phyloP scores from a whole-genome alignment of 805 yeast species.

The Schwanniomyces yamadae region DNA sequence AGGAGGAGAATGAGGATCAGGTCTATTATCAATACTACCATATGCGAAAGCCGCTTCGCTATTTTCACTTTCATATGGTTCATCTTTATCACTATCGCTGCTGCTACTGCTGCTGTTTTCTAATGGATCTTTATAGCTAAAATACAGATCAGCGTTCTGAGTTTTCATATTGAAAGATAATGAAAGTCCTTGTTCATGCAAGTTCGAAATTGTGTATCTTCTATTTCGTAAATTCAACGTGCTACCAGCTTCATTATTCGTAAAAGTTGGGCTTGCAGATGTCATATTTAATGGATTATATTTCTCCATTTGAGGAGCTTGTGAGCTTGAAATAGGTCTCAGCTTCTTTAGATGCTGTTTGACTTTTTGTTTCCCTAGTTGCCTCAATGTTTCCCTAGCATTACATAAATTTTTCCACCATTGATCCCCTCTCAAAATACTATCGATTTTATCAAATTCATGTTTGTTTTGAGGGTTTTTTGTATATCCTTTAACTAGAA shows the following conservation, averaged over 20 bases:
- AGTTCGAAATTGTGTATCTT: conserved; percentile 55
- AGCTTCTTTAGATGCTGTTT: conserved; percentile 5
- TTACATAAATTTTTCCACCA: conserved; percentile 82
- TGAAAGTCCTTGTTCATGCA: conserved; percentile 67
- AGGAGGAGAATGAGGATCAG: too few relatives aligned
- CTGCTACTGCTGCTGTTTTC: conserved; percentile 12
- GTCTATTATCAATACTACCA: too few relatives aligned
- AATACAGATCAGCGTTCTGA: conserved; percentile 31
- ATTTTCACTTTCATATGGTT: conserved; percentile 5
- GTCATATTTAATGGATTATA: conserved; percentile 27
- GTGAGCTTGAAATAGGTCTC: not conserved
- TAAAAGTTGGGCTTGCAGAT: conserved; percentile 16
- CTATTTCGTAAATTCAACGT: conserved; percentile 27
- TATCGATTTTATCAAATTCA: conserved; percentile 46
- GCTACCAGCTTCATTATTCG: conserved; percentile 8
- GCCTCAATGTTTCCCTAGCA: conserved; percentile 47
- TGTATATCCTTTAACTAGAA: conserved; percentile 69
- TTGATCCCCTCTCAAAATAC: conserved; percentile 55
- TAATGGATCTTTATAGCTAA: conserved; percentile 22
- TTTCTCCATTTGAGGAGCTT: conserved; percentile 10
- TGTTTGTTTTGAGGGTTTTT: conserved; percentile 24
- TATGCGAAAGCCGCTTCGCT: too few relatives aligned
- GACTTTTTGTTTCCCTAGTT: conserved; percentile 29
- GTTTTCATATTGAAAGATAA: conserved; percentile 78
- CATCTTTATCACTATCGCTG: conserved; percentile 12